Percentiles rank a stretch among this genome's conserved stretches.
Conservation (phyloP, 2,329 filamentous ascomycete genomes). For the Pleurostoma richardsiae region DNA sequence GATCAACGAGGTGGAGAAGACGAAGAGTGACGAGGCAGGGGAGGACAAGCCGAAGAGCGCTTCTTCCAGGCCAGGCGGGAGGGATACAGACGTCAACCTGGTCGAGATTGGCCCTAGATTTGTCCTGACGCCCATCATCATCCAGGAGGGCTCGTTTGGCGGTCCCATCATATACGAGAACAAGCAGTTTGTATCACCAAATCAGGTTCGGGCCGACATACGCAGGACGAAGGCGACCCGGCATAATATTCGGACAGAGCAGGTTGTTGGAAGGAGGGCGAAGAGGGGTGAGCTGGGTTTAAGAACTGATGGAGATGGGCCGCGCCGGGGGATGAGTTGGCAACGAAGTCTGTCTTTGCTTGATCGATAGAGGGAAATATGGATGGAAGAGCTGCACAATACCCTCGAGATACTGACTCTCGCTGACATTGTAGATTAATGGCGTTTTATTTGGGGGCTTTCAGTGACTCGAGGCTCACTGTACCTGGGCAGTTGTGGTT, state of each 20-base stretch:
- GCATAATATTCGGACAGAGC: conserved; percentile 73
- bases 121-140: conserved; percentile 89
- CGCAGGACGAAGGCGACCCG: conserved; percentile 69
- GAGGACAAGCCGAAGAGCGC: conserved; percentile 37
- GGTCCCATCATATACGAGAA: conserved; percentile 98
- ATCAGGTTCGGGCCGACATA: conserved; percentile 84
- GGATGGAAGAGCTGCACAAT: conserved; percentile 2
- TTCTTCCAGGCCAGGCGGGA: conserved; percentile 23
- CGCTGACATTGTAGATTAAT: too few species aligned
- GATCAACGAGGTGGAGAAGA: conserved; percentile 75
- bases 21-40: conserved; percentile 26
- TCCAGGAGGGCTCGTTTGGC: conserved; percentile 90
- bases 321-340: conserved; percentile 64
- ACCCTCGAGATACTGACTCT: conserved; percentile 1
- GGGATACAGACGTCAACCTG: conserved; percentile 72
- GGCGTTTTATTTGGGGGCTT: too few species aligned
- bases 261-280: conserved; percentile 63
- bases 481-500: too few species aligned
- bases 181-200: conserved; percentile 93
- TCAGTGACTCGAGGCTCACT: too few species aligned
- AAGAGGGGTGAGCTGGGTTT: conserved; percentile 77
- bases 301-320: conserved; percentile 58
- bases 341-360: conserved; percentile 71
- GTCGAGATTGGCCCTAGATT: conserved; percentile 93
- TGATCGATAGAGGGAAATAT: conserved; percentile 29